phyloP scores from a whole-genome alignment of 2,329 filamentous ascomycete species.

The Penicillium paneum region DNA sequence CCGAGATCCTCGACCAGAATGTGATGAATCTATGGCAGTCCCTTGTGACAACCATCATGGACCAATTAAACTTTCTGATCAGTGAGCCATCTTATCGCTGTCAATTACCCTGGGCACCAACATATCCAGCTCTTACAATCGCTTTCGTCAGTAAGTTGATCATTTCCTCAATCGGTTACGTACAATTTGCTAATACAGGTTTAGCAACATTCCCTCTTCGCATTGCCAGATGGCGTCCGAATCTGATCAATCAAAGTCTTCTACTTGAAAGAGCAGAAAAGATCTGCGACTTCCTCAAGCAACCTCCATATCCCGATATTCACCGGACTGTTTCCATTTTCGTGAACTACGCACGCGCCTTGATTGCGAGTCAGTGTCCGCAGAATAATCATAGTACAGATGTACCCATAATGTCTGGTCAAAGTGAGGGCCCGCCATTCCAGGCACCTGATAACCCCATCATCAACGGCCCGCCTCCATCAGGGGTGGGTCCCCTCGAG shows the following conservation, averaged over 20 bases:
- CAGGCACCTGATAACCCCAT: conserved; percentile 17
- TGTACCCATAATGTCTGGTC: conserved; percentile 10
- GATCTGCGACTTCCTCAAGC: conserved; percentile 36
- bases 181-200: conserved; percentile 8
- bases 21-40: conserved; percentile 32
- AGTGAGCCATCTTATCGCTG: conserved; percentile 34
- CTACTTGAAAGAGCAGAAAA: conserved; percentile 32
- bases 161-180: background rate
- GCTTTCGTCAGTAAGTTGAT: conserved; percentile 36
- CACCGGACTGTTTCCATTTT: conserved; percentile 39
- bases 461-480: conserved; percentile 17
- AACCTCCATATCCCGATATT: conserved; percentile 39
- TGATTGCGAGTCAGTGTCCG: conserved; percentile 30
- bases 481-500: conserved; percentile 14
- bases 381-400: conserved; percentile 16
- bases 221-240: conserved; percentile 35
- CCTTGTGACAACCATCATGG: conserved; percentile 33
- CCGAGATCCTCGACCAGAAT: conserved; percentile 23
- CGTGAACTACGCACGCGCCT: conserved; percentile 34
- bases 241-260: conserved; percentile 30
- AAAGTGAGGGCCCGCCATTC: conserved; percentile 14
- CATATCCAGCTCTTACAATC: conserved; percentile 35
- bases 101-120: conserved; percentile 35
- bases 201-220: conserved; percentile 35
- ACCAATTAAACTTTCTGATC: conserved; percentile 32